A percentile compares a stretch with the other conserved stretches of the same genome.
phyloP scores from a whole-genome alignment of 352 stramenopile species.

The Phytophthora pisi region DNA sequence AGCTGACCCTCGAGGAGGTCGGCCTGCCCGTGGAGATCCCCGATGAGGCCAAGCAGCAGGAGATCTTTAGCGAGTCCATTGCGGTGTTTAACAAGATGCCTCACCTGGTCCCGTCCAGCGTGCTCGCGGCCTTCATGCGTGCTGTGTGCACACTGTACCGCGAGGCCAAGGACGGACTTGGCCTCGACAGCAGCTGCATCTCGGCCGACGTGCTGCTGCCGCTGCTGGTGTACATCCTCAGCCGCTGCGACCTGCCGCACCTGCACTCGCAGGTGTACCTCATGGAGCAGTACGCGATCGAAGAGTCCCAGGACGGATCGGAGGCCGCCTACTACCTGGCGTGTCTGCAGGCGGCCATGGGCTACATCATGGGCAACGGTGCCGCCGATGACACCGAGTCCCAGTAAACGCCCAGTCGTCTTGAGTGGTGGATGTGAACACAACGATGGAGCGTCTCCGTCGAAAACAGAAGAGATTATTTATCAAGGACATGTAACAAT shows the following conservation, averaged over 20 bases:
- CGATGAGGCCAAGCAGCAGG: conserved; percentile 17
- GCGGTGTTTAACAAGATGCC: conserved; percentile 74
- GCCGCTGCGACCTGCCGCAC: conserved; percentile 68
- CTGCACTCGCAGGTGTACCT: conserved; percentile 79
- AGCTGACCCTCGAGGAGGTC: conserved; percentile 58
- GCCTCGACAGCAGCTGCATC: conserved; percentile 55
- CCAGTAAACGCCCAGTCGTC: conserved; percentile 13
- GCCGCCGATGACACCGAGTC: conserved; percentile 22
- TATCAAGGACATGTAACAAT: conserved; percentile 45
- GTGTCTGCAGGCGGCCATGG: conserved; percentile 76
- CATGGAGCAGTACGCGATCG: conserved; percentile 82
- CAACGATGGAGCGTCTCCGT: conserved; percentile 20
- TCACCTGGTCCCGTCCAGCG: conserved; percentile 72
- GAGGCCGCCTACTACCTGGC: conserved; percentile 86
- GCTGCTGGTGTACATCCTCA: conserved; percentile 77
- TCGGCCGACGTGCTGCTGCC: conserved; percentile 83
- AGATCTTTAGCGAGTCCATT: conserved; percentile 62
- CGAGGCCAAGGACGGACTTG: conserved; percentile 56
- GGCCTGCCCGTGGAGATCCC: conserved; percentile 54
- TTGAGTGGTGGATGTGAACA: conserved; percentile 28
- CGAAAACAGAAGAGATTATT: conserved; percentile 36
- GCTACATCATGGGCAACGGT: conserved; percentile 72
- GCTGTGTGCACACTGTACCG: conserved; percentile 73
- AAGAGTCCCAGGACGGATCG: conserved; percentile 68
- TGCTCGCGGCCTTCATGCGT: conserved; percentile 64